These are phyloP conservation scores for Coemansia sp. DNA, from an alignment of 192 early-diverging fungal genomes.

Conservation along the genomic window DNA sequence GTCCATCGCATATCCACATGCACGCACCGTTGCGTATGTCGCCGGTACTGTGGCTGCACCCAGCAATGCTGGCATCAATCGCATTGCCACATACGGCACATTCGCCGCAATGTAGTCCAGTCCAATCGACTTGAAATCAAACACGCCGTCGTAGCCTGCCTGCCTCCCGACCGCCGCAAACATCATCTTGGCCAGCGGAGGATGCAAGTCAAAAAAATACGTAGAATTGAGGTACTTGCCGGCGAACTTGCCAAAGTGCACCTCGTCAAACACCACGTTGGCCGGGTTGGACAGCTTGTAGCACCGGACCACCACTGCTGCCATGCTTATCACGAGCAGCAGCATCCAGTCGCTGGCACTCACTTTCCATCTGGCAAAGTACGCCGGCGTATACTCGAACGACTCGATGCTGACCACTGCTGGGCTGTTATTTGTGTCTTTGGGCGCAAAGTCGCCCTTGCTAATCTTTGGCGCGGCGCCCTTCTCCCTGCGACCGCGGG, in stretches of 20 bases:
- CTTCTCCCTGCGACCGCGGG: neutral
- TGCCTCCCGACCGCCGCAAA: slow-evolving; percentile 75
- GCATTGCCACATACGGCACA: slow-evolving; percentile 91
- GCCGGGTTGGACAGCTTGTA: slow-evolving; percentile 31
- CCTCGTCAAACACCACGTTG: slow-evolving; percentile 86
- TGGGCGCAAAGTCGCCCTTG: slow-evolving; percentile 6
- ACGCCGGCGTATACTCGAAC: slow-evolving; percentile 10
- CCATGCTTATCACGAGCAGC: slow-evolving; percentile 10
- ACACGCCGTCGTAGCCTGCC: slow-evolving; percentile 89
- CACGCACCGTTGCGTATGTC: slow-evolving; percentile 73
- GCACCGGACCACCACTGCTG: slow-evolving; percentile 35
- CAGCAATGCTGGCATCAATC: slow-evolving; percentile 72
- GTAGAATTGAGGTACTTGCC: slow-evolving; percentile 79
- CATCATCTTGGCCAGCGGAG: slow-evolving; percentile 91
- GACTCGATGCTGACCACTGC: slow-evolving; percentile 9
- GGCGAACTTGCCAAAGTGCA: slow-evolving; percentile 98
- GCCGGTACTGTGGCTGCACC: slow-evolving; percentile 84
- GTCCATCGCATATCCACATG: slow-evolving; percentile 69
- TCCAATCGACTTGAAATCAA: slow-evolving; percentile 95
- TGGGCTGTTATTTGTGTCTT: neutral
- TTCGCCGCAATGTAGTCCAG: slow-evolving; percentile 81
- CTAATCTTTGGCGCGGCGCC: slow-evolving; percentile 2
- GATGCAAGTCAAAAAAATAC: slow-evolving; percentile 96
- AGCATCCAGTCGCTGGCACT: slow-evolving; percentile 16
- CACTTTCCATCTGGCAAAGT: slow-evolving; percentile 27